Evolutionary conservation across 768 basidiomycete genomes (phyloP), one percentile per base, ranked within the genome.

Genomic region (Rubroboletus pulcherrimus): DNA sequence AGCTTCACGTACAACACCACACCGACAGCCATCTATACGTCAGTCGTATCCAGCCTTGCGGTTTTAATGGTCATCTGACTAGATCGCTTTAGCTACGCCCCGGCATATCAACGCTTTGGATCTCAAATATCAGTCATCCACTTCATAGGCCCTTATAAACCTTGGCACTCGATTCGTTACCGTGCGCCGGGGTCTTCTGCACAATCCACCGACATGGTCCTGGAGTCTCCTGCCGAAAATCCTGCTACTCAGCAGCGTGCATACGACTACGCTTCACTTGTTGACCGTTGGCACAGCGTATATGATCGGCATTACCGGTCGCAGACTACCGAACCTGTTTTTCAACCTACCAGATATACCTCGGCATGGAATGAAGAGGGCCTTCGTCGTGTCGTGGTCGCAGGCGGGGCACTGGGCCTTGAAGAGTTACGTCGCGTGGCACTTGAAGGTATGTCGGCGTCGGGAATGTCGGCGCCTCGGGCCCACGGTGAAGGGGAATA

Each of bases 1-100:
- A 93, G 93, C 69, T 99, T 98, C 74, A 92, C 87, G 40, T 99
- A 97, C 76, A 99, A 99, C 72, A 97, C 95, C 15, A 98, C 97
- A 3, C 97, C 97, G 17, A 93, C 93, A 14, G 93, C 96, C 55
- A 93, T 88, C 51, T 98, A 98, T 76, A 94, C 92, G 89, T 95
- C 66, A 78, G 91, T 83, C 34, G 53, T 58, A 53, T 46, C 26
- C 44, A 42, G 53, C 54, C 61, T 66, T 19, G 55, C 54, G 50
- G 50, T 67, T 56, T 67, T 58, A 65, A 59, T 64, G 45, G 57
- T 61, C 57, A 64, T 55, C 68, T 70, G 60, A 64, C 60, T 33
- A 47, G 52, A 53, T 62, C 64, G 61, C 41, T 53, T 52, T 56
- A 95, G 92, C 49, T 99, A 98, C 75, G 93, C 94, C 6, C 97